Evolutionary conservation across 129 eudicot species (phyloP), one percentile per base, ranked within the genome.

Genomic region (Oenanthe sinensis): DNA sequence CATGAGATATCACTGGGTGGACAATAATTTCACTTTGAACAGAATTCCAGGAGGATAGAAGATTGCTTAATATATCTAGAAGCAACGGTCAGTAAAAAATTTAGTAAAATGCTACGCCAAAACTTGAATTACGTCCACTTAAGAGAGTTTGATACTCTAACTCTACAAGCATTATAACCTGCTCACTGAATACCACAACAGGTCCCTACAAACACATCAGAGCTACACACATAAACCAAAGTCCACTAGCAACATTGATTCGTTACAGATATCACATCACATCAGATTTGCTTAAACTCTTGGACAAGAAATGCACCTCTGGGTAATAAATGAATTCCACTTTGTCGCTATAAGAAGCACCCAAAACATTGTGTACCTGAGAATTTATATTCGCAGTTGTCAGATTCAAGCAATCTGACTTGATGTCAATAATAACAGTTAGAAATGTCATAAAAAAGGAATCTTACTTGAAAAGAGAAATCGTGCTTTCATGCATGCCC

Each of bases 401-500:
- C 49, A 75, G 67, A 47, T 67, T 63, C 45, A 24, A 62, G 52
- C 55, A 65, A 81, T 42, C 44, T 75, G 58, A 74, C 63, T 80
- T 26, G 42, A 74, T 6, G 60, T 60, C 73, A 54, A 46, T 48
- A 33, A 33, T 33, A 58, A 49, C 6, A 24, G 28, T 26, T 63
- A 0, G 58, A 17, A 71, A 75, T 60, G 17, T 78, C 65, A 73
- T 26, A 67, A 26, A 67, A 60, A 40, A 20, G 54, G 36, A 0
- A 74, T 55, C 94, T 82, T 90, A 95, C 99, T 96, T 96, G 88
- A 96, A 92, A 75, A 96, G 92, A 79, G 99, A 92, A 81, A 87
- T 87, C 20, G 99, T 76, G 79, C 99, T 96, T 81, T 92, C 99
- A 33, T 96, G 99, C 99, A 96, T 96, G 81, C 97, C 99, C 84